These are phyloP conservation scores for Colletotrichum simmondsii DNA, from an alignment of 2,329 filamentous ascomycete species.

Conservation along the genomic window DNA sequence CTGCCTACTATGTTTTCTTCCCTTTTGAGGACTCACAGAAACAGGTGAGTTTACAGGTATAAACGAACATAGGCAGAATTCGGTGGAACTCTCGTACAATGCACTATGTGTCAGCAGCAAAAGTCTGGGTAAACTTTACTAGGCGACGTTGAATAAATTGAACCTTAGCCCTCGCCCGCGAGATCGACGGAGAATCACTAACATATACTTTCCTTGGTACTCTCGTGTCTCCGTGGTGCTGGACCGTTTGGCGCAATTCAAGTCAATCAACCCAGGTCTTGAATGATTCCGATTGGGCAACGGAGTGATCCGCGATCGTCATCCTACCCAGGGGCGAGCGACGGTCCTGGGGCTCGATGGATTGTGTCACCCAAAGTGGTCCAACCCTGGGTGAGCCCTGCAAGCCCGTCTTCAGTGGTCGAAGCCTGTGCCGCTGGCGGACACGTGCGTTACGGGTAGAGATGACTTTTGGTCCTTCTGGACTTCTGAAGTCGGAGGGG, in stretches of 20 bases:
- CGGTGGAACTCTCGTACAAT: not conserved
- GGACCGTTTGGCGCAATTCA: not conserved
- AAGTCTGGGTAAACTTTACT: not conserved
- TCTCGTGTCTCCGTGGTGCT: not conserved
- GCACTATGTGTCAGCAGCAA: not conserved
- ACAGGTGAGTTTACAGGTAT: not conserved
- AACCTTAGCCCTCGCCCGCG: not conserved
- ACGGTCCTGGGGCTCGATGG: constrained; percentile 8
- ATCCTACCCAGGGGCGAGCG: not conserved
- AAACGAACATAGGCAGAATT: not conserved
- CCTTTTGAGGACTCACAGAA: not conserved
- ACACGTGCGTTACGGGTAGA: constrained; percentile 32
- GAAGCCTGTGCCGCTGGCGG: not conserved
- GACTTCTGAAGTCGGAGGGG: not conserved
- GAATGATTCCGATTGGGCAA: constrained; percentile 32
- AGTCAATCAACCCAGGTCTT: not conserved
- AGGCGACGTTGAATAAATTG: constrained; percentile 2
- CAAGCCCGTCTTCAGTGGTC: not conserved
- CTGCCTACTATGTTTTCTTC: not conserved
- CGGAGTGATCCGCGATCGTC: constrained; percentile 3
- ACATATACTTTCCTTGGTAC: not conserved
- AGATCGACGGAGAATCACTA: constrained; percentile 7
- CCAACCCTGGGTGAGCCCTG: not conserved
- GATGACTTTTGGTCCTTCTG: not conserved
- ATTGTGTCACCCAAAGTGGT: constrained; percentile 30